Evolutionary conservation across 2,329 filamentous ascomycete species (phyloP).

Genomic region (Cordyceps pruinosa): DNA sequence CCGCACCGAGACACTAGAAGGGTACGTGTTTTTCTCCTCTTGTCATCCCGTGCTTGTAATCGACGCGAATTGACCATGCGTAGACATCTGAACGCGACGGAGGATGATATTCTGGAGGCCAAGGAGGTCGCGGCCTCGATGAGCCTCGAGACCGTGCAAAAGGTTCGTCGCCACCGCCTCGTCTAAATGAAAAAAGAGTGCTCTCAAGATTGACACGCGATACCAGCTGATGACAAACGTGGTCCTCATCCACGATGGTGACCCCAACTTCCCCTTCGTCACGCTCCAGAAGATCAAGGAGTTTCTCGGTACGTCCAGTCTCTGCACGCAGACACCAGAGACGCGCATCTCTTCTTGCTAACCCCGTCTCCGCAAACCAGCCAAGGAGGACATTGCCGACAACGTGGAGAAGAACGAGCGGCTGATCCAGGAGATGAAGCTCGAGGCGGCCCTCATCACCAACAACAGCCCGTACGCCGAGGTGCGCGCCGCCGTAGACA

Average conservation of each 20-base stretch:
- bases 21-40: background rate
- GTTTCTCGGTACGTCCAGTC: slow-evolving; percentile 25
- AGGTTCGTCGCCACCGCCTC: background rate
- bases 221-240: slow-evolving; percentile 29
- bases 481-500: slow-evolving; percentile 34
- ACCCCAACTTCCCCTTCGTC: slow-evolving; percentile 37
- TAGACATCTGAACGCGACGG: slow-evolving; percentile 22
- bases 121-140: slow-evolving; percentile 21
- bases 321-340: background rate
- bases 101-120: slow-evolving; percentile 25
- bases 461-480: slow-evolving; percentile 29
- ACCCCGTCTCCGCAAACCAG: background rate
- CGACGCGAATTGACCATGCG: background rate
- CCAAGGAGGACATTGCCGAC: slow-evolving; percentile 18
- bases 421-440: slow-evolving; percentile 28
- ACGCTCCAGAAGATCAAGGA: slow-evolving; percentile 32
- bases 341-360: background rate
- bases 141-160: slow-evolving; percentile 20
- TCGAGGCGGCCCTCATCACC: slow-evolving; percentile 26
- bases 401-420: slow-evolving; percentile 23
- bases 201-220: background rate
- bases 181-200: too few species aligned
- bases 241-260: slow-evolving; percentile 33
- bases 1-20: slow-evolving; percentile 6
- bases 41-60: background rate